phyloP scores from a whole-genome alignment of 2,329 filamentous ascomycete species.

The Delphinella strobiligena region DNA sequence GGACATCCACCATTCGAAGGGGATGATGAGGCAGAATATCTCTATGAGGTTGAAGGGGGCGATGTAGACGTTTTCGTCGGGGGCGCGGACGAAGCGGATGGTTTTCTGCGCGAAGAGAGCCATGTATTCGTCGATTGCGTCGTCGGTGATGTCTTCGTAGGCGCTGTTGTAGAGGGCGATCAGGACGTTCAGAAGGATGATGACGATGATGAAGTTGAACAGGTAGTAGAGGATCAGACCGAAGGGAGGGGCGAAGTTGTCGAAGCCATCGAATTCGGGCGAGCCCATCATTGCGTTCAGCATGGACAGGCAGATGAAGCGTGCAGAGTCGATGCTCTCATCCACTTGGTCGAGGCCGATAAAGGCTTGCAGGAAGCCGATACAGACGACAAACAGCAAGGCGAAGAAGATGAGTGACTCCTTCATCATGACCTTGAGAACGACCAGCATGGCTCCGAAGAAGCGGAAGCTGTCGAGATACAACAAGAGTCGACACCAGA shows the following conservation, averaged over 20 bases:
- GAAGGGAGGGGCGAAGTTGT: constrained; percentile 83
- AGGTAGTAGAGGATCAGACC: constrained; percentile 93
- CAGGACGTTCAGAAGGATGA: constrained; percentile 83
- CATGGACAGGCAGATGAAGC: constrained; percentile 71
- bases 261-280: constrained; percentile 81
- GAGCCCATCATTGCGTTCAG: constrained; percentile 83
- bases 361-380: constrained; percentile 87
- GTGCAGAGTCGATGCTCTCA: constrained; percentile 46
- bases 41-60: constrained; percentile 91
- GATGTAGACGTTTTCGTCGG: constrained; percentile 97
- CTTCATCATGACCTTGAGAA: constrained; percentile 61
- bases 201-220: constrained; percentile 96
- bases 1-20: constrained; percentile 94
- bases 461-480: constrained; percentile 91
- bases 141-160: constrained; percentile 86
- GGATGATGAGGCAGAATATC: constrained; percentile 63
- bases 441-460: constrained; percentile 96
- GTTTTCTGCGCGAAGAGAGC: constrained; percentile 89
- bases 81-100: constrained; percentile 90
- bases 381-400: constrained; percentile 67
- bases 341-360: constrained; percentile 81
- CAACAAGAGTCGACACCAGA: constrained; percentile 84
- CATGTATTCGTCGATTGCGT: constrained; percentile 91
- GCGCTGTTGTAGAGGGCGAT: constrained; percentile 96
- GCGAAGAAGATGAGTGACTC: constrained; percentile 91